Evolutionary conservation across 108 stramenopile genomes (phyloP).

Genomic region (Skeletonema marinoi): DNA sequence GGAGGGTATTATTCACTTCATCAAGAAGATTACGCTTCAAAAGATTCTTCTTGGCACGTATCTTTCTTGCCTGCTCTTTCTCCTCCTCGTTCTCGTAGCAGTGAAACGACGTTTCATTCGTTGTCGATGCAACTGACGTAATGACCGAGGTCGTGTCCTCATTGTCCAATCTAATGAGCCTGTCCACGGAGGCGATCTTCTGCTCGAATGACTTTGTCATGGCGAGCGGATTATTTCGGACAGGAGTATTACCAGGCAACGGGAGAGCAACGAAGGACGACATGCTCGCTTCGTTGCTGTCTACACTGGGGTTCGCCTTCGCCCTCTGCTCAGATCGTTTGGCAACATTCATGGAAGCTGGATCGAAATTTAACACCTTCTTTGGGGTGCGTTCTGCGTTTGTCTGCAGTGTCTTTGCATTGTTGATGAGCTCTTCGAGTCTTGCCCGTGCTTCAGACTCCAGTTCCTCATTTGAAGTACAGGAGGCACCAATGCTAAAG

Average conservation of each 20-base stretch:
- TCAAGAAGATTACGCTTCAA: slow-evolving; percentile 32
- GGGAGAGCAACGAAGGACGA: slow-evolving; percentile 30
- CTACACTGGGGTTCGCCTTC: slow-evolving; percentile 17
- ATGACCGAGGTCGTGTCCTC: slow-evolving; percentile 4
- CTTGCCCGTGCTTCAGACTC: not conserved
- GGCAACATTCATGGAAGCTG: slow-evolving; percentile 20
- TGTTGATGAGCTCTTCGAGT: not conserved
- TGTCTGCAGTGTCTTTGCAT: not conserved
- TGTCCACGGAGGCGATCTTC: slow-evolving; percentile 25
- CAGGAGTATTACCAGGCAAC: slow-evolving; percentile 23
- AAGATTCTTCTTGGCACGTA: slow-evolving; percentile 14
- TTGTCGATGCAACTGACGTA: slow-evolving; percentile 4
- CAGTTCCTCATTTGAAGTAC: not conserved
- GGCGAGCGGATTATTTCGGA: slow-evolving; percentile 24
- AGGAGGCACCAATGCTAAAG: not conserved
- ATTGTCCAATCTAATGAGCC: slow-evolving; percentile 9
- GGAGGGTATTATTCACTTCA: slow-evolving; percentile 14
- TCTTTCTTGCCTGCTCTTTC: slow-evolving; percentile 14
- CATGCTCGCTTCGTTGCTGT: not conserved
- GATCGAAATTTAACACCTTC: slow-evolving; percentile 20
- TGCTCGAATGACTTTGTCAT: slow-evolving; percentile 28
- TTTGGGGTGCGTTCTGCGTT: not conserved
- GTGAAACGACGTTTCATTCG: not conserved
- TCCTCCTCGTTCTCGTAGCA: slow-evolving; percentile 22
- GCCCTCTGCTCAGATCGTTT: slow-evolving; percentile 18